Percentiles rank a stretch among this genome's conserved stretches.
Conservation (phyloP, 805 yeast genomes). For the Saccharomycopsis amapae region DNA sequence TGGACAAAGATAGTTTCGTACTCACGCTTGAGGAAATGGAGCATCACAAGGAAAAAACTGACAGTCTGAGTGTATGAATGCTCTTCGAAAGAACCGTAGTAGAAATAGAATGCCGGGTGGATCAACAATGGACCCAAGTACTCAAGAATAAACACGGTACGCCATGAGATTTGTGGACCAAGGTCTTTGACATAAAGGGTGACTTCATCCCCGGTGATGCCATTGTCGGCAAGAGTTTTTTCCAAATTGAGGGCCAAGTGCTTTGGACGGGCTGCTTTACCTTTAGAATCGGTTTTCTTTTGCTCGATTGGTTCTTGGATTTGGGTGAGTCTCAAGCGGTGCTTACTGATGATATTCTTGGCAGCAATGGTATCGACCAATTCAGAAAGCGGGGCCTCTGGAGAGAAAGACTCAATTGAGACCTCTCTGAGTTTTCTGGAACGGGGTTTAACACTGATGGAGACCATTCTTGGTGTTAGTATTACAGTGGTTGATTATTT, state of each 20-base stretch:
- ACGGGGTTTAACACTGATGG: constrained; percentile 49
- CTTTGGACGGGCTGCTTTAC: constrained; percentile 22
- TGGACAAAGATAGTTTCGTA: constrained; percentile 81
- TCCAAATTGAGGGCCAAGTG: constrained; percentile 28
- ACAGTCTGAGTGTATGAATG: constrained; percentile 48
- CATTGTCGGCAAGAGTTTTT: constrained; percentile 30
- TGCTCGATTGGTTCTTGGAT: constrained; percentile 26
- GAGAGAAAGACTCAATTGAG: constrained; percentile 24
- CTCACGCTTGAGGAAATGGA: constrained; percentile 85
- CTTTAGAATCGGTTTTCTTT: constrained; percentile 24
- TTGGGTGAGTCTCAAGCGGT: constrained; percentile 52
- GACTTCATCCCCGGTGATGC: constrained; percentile 37
- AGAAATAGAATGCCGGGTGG: constrained; percentile 60
- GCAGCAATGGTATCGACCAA: constrained; percentile 38
- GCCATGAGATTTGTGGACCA: constrained; percentile 92
- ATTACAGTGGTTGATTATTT: too few relatives aligned
- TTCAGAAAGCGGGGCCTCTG: constrained; percentile 34
- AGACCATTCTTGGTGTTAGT: constrained; percentile 34
- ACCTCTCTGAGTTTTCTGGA: constrained; percentile 50
- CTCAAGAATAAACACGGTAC: constrained; percentile 81
- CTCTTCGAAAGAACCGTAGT: constrained; percentile 28
- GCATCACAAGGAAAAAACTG: constrained; percentile 48
- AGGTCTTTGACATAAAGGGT: constrained; percentile 71
- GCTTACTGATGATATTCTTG: constrained; percentile 36
- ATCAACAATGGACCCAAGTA: constrained; percentile 84